Evolutionary conservation across 2,329 filamentous ascomycete genomes (phyloP), one percentile per base, ranked within the genome.

Genomic region (Rhinocladiella mackenziei): DNA sequence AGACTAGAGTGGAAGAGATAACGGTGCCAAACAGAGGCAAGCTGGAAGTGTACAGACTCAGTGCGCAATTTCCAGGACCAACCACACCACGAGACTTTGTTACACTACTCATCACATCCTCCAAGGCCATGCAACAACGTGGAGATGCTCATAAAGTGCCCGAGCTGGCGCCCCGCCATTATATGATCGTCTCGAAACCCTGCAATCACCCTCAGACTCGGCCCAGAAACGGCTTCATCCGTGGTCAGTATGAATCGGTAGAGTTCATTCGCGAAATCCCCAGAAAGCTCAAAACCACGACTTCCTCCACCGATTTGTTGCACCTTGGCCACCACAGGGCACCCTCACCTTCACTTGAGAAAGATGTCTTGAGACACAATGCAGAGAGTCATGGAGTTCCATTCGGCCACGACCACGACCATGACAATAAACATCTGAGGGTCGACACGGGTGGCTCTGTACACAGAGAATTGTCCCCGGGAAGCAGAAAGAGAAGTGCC

Each of bases 31-130:
- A 51, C 18, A 45, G 43, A 17, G 62, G 60, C 1, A 50, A 51
- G 25, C 39, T 63, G 11, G 55, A 62, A 81, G 86, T 95, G 3
- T 94, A 86, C 59, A 82, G 91, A 60, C 75, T 95, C 1, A 91
- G 86, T 15, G 89, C 89, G 2, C 84, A 92, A 61, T 96, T 96
- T 56, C 89, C 89, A 0, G 87, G 87, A 0, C 91, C 91, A 3
- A 92, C 87, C 0, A 81, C 89, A 2, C 84, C 91, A 1, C 74
- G 91, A 64, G 91, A 96, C 60, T 96, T 96, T 63, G 79, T 95
- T 39, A 84, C 86, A 3, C 67, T 94, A 48, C 74, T 92, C 31
- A 67, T 94, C 30, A 86, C 81, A 15, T 86, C 83, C 33, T 64
- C 68, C 28, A 55, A 54, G 20, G 53, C 58, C 48, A 60, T 61